phyloP scores from a whole-genome alignment of 768 basidiomycete species.

The Phylloporus sp. region DNA sequence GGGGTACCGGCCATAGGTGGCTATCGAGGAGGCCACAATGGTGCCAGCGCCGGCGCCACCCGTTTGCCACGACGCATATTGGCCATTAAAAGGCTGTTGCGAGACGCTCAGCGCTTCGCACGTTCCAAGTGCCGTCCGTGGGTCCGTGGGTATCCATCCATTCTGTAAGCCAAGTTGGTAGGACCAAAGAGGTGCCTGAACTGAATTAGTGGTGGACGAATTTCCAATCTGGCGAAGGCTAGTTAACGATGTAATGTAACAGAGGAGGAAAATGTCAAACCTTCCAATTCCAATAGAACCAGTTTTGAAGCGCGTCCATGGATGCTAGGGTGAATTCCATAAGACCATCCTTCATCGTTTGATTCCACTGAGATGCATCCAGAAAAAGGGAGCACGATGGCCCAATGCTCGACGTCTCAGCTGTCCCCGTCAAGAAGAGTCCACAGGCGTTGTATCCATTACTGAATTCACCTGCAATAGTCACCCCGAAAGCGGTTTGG shows the following conservation, averaged over 20 bases:
- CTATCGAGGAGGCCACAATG: constrained; percentile 39
- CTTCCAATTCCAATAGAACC: constrained; percentile 84
- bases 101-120: constrained; percentile 54
- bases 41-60: constrained; percentile 55
- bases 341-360: constrained; percentile 48
- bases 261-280: constrained; percentile 21
- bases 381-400: constrained; percentile 40
- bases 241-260: neutral
- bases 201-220: constrained; percentile 45
- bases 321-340: constrained; percentile 48
- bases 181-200: constrained; percentile 62
- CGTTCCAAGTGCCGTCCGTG: constrained; percentile 58
- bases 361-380: constrained; percentile 52
- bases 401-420: constrained; percentile 24
- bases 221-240: constrained; percentile 48
- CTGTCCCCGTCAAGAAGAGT: constrained; percentile 40
- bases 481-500: constrained; percentile 60
- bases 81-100: constrained; percentile 45
- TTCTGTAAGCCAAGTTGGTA: constrained; percentile 66
- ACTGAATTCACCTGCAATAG: constrained; percentile 75
- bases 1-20: constrained; percentile 50
- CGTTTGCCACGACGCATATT: constrained; percentile 63
- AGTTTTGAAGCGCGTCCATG: constrained; percentile 67
- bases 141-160: constrained; percentile 79
- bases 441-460: constrained; percentile 66